A percentile compares a stretch with the other conserved stretches of the same genome.
phyloP scores from a whole-genome alignment of 352 stramenopile species.

The Globisporangium okanoganense region DNA sequence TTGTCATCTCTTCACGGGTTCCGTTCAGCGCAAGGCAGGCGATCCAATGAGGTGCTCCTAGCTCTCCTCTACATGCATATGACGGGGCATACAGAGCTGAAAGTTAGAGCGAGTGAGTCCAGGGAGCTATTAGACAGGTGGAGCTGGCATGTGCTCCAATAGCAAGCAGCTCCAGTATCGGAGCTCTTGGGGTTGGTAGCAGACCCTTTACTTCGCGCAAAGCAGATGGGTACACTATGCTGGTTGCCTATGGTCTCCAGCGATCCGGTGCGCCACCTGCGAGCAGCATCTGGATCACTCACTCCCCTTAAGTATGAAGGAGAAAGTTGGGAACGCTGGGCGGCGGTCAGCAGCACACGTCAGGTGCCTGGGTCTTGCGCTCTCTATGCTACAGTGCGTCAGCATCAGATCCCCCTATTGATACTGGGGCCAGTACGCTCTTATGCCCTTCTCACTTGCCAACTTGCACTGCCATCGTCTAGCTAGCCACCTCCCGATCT shows the following conservation, averaged over 20 bases:
- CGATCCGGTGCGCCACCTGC: not conserved
- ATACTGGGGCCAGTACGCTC: not conserved
- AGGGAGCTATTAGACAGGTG: not conserved
- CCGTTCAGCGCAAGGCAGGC: not conserved
- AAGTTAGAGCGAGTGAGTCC: not conserved
- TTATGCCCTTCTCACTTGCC: not conserved
- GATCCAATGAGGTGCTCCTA: not conserved
- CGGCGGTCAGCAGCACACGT: not conserved
- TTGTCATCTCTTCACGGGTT: not conserved
- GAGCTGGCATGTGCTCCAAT: not conserved
- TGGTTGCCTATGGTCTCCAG: not conserved
- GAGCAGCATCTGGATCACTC: not conserved
- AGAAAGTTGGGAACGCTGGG: too few relatives aligned
- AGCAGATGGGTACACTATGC: not conserved
- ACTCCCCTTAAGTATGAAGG: not conserved
- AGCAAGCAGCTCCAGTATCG: not conserved
- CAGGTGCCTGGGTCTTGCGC: not conserved
- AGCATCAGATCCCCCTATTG: not conserved
- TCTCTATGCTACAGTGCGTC: not conserved
- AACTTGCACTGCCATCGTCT: not conserved
- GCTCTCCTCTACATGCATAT: not conserved
- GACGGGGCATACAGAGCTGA: not conserved
- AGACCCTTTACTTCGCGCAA: conserved; percentile 1
- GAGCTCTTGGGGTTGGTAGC: not conserved
- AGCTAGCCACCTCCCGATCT: not conserved